Evolutionary conservation across 2,329 filamentous ascomycete species (phyloP).

Genomic region (Cercospora sojina): DNA sequence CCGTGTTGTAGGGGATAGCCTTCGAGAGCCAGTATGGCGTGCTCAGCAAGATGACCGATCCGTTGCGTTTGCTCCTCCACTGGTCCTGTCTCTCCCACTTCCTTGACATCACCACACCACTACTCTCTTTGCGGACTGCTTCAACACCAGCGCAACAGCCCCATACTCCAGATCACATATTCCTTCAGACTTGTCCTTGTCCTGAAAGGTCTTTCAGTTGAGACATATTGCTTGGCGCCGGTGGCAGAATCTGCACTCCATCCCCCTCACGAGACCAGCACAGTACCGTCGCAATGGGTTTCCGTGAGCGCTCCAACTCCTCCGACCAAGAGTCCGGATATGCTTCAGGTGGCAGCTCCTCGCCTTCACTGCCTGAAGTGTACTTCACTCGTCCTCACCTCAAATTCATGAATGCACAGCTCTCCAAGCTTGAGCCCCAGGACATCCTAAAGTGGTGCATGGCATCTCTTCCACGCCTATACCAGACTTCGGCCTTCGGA

Average conservation of each 20-base stretch:
- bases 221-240: constrained; percentile 1
- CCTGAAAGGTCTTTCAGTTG: not conserved
- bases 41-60: not conserved
- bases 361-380: constrained; percentile 68
- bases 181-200: not conserved
- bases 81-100: not conserved
- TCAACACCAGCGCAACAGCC: not conserved
- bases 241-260: constrained; percentile 8
- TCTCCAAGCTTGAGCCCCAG: constrained; percentile 82
- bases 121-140: not conserved
- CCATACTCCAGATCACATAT: not conserved
- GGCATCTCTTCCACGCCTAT: constrained; percentile 68
- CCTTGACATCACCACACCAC: not conserved
- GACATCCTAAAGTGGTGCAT: constrained; percentile 93
- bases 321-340: constrained; percentile 75
- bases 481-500: constrained; percentile 53
- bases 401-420: constrained; percentile 83
- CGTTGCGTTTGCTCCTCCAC: not conserved
- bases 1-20: not conserved
- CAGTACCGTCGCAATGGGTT: constrained; percentile 18
- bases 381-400: constrained; percentile 85
- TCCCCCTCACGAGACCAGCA: not conserved
- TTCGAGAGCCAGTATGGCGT: not conserved
- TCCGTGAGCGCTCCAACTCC: constrained; percentile 23
- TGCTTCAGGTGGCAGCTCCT: constrained; percentile 63